Percentiles rank a stretch among this genome's conserved stretches.
Evolutionary conservation across 257 asterid species (phyloP).

Genomic region (Linderniella brevidens): DNA sequence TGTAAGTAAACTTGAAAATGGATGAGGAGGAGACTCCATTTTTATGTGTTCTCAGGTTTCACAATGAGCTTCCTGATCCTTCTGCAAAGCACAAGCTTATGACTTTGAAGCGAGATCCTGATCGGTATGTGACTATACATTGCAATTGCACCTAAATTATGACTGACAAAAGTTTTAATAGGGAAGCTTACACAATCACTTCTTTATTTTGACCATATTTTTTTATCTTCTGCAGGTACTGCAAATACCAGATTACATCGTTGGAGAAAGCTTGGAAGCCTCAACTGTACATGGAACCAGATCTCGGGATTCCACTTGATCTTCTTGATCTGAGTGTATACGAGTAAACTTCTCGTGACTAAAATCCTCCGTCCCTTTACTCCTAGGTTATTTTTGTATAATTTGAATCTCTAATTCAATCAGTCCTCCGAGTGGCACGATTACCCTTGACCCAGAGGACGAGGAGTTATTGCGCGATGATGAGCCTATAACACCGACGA

Average conservation of each 20-base stretch:
- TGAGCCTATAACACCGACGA: conserved; percentile 69
- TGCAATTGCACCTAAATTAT: too few species aligned
- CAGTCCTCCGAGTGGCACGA: conserved; percentile 72
- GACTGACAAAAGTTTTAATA: background rate
- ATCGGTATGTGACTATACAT: conserved; percentile 34
- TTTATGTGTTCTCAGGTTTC: conserved; percentile 44
- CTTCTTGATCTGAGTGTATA: conserved; percentile 93
- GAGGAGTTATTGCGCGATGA: conserved; percentile 85
- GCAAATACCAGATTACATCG: conserved; percentile 64
- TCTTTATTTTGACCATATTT: background rate
- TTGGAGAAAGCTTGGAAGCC: conserved; percentile 96
- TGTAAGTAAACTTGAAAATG: background rate
- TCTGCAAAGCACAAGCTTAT: conserved; percentile 91
- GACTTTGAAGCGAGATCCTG: conserved; percentile 61
- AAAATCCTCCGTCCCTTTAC: conserved; percentile 7
- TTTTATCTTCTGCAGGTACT: conserved; percentile 41
- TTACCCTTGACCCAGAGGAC: conserved; percentile 74
- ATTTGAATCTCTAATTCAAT: conserved; percentile 14
- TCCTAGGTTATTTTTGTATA: conserved; percentile 10
- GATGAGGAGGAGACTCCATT: background rate
- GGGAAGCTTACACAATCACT: background rate
- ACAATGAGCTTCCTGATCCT: conserved; percentile 94
- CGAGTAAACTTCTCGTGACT: conserved; percentile 35
- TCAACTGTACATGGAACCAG: conserved; percentile 81
- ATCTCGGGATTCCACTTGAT: conserved; percentile 91